A percentile compares a stretch with the other conserved stretches of the same genome.
Evolutionary conservation across 306 rosid species (phyloP).

Genomic region (Malus fusca): DNA sequence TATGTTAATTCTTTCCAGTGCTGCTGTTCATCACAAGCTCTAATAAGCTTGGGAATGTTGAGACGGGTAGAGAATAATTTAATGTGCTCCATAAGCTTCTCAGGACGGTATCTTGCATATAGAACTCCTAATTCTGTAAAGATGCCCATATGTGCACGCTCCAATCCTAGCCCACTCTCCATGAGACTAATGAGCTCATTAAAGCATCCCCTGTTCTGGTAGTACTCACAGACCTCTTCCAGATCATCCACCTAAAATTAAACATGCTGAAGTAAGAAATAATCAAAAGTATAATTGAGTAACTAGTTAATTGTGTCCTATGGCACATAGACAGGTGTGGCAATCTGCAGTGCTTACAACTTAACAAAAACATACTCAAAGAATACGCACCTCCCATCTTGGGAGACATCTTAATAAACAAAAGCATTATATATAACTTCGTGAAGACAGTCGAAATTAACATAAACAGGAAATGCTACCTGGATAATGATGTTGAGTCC

Average conservation of each 20-base stretch:
- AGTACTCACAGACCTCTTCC: slow-evolving; percentile 96
- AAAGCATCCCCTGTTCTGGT: slow-evolving; percentile 94
- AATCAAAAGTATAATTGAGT: neutral
- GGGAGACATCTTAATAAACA: neutral
- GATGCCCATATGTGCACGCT: slow-evolving; percentile 99
- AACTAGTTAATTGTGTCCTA: neutral
- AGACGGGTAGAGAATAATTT: slow-evolving; percentile 86
- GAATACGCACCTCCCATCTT: neutral
- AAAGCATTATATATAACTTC: neutral
- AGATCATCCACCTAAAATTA: slow-evolving; percentile 80
- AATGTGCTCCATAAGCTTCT: slow-evolving; percentile 99
- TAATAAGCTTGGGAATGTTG: slow-evolving; percentile 89
- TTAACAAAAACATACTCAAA: neutral
- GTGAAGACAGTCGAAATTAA: neutral
- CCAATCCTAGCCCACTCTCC: slow-evolving; percentile 98
- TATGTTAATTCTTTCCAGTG: slow-evolving; percentile 95
- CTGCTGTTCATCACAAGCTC: slow-evolving; percentile 97
- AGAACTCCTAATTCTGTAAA: slow-evolving; percentile 95
- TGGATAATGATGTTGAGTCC: slow-evolving; percentile 92
- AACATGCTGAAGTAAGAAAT: neutral
- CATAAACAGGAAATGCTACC: slow-evolving; percentile 29
- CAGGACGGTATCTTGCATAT: slow-evolving; percentile 96
- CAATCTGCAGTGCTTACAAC: neutral
- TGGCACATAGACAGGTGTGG: neutral
- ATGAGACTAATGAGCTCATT: slow-evolving; percentile 85